These are phyloP conservation scores for Cladosporium colombiae DNA, from an alignment of 2,329 filamentous ascomycete species.

Conservation along the genomic window DNA sequence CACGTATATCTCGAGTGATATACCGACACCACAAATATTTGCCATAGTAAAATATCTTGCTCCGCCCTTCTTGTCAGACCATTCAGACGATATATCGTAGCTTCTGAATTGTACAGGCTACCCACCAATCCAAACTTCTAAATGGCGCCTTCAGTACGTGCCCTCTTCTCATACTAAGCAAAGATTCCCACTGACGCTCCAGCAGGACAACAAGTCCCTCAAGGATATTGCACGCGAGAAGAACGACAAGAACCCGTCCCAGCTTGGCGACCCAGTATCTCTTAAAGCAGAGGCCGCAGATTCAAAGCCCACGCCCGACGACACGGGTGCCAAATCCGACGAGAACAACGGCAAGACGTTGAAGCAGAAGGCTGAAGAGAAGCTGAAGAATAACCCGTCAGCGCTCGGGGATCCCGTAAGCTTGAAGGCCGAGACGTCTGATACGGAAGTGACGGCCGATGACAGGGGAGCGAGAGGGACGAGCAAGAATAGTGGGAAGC, in stretches of 20 bases:
- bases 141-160: neutral
- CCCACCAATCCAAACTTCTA: neutral
- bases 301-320: constrained; percentile 32
- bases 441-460: constrained; percentile 36
- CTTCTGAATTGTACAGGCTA: neutral
- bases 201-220: constrained; percentile 21
- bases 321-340: constrained; percentile 18
- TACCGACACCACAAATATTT: neutral
- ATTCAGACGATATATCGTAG: neutral
- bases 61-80: neutral
- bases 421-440: constrained; percentile 33
- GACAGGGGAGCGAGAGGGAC: constrained; percentile 34
- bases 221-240: constrained; percentile 26
- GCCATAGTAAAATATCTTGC: neutral
- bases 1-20: neutral
- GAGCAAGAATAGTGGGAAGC: constrained; percentile 32
- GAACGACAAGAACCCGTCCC: constrained; percentile 31
- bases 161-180: neutral
- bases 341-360: constrained; percentile 25
- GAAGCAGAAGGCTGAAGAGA: constrained; percentile 32
- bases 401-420: constrained; percentile 34
- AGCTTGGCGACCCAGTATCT: constrained; percentile 40
- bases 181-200: neutral
- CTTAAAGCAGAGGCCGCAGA: constrained; percentile 40
- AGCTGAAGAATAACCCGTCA: constrained; percentile 31